Evolutionary conservation across 805 yeast genomes (phyloP).

Genomic region (Metahyphopichia silvanorum): DNA sequence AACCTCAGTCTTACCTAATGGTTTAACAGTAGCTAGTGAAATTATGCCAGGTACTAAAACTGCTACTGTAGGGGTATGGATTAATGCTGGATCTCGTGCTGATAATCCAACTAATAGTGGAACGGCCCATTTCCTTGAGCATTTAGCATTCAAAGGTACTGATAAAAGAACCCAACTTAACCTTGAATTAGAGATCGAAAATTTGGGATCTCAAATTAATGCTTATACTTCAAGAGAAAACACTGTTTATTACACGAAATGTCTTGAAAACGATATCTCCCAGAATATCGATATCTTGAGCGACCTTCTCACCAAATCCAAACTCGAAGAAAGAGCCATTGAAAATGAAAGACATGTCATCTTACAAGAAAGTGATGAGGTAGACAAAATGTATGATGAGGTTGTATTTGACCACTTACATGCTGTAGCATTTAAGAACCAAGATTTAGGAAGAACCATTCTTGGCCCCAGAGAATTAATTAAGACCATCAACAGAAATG

Average conservation of each 20-base stretch:
- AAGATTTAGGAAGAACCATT: slow-evolving; percentile 94
- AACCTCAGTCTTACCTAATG: slow-evolving; percentile 81
- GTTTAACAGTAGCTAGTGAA: slow-evolving; percentile 92
- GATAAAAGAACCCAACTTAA: slow-evolving; percentile 71
- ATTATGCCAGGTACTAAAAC: slow-evolving; percentile 81
- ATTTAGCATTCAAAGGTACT: slow-evolving; percentile 96
- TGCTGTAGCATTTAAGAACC: slow-evolving; percentile 84
- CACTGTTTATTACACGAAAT: slow-evolving; percentile 93
- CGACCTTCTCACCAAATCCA: slow-evolving; percentile 85
- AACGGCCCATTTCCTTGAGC: slow-evolving; percentile 97
- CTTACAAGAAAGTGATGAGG: slow-evolving; percentile 94
- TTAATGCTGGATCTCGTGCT: slow-evolving; percentile 97
- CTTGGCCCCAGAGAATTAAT: slow-evolving; percentile 92
- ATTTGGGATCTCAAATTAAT: slow-evolving; percentile 93
- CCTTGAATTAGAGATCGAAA: slow-evolving; percentile 90
- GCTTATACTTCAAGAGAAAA: slow-evolving; percentile 99
- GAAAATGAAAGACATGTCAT: slow-evolving; percentile 97
- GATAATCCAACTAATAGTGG: slow-evolving; percentile 85
- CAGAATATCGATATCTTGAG: slow-evolving; percentile 82
- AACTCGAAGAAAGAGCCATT: slow-evolving; percentile 76
- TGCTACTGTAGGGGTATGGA: slow-evolving; percentile 98
- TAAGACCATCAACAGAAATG: slow-evolving; percentile 69
- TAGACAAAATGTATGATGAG: slow-evolving; percentile 97
- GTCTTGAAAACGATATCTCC: slow-evolving; percentile 76
- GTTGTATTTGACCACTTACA: slow-evolving; percentile 96